These are phyloP conservation scores for Fibroporia radiculosa DNA, from an alignment of 768 basidiomycete species.

Conservation along the genomic window DNA sequence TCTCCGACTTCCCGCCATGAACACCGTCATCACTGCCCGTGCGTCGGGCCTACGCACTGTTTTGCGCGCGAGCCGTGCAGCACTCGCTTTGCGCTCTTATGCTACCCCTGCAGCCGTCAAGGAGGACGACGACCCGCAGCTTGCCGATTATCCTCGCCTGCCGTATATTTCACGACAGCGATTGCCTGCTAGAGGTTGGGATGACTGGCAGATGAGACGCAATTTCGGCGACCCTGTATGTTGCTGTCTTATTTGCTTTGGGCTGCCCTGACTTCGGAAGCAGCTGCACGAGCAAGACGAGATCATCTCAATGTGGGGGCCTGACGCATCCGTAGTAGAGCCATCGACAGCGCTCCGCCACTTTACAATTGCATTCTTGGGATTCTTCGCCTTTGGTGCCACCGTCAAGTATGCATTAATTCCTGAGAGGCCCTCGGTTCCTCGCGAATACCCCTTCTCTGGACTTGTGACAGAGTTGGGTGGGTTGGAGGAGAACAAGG, in stretches of 20 bases:
- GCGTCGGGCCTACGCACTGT: constrained; percentile 26
- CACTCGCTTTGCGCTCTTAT: constrained; percentile 15
- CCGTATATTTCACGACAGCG: constrained; percentile 61
- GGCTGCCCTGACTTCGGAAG: constrained; percentile 3
- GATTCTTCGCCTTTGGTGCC: constrained; percentile 59
- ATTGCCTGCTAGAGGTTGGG: constrained; percentile 59
- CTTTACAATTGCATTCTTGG: constrained; percentile 50
- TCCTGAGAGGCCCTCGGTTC: constrained; percentile 57
- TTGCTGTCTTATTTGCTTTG: constrained; percentile 9
- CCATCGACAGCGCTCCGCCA: constrained; percentile 57
- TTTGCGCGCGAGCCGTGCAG: constrained; percentile 11
- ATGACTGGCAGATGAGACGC: constrained; percentile 66
- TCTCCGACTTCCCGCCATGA: constrained; percentile 15
- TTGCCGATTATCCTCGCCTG: constrained; percentile 66
- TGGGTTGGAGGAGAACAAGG: constrained; percentile 73
- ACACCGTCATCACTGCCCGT: constrained; percentile 36
- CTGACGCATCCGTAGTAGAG: constrained; percentile 58
- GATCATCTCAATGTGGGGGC: constrained; percentile 81
- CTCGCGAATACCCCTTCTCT: constrained; percentile 69
- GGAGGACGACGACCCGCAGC: constrained; percentile 52
- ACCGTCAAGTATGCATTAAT: constrained; percentile 46
- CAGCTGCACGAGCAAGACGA: constrained; percentile 81
- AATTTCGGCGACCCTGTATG: constrained; percentile 76
- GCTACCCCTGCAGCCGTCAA: constrained; percentile 20
- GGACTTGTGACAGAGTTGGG: constrained; percentile 75